Conservation (phyloP, 352 stramenopile species). For the Halophytophthora batemanensis region DNA sequence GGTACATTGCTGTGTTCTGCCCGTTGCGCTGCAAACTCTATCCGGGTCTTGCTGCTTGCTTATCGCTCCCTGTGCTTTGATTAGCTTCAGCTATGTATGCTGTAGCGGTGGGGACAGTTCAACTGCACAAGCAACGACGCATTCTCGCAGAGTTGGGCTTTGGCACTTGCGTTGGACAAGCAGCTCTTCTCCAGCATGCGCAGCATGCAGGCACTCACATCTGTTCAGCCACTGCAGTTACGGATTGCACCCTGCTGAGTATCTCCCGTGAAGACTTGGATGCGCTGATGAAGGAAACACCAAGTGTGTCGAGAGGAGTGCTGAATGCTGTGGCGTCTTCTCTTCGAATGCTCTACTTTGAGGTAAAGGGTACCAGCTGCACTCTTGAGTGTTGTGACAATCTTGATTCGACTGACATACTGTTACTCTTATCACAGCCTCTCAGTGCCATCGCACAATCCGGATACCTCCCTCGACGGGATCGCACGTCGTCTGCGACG, state of each 20-base stretch:
- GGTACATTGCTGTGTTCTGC: constrained; percentile 36
- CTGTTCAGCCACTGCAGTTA: constrained; percentile 62
- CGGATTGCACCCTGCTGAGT: constrained; percentile 68
- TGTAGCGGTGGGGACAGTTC: constrained; percentile 62
- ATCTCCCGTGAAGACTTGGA: constrained; percentile 70
- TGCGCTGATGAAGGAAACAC: constrained; percentile 67
- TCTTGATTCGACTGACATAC: not conserved
- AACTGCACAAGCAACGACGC: constrained; percentile 72
- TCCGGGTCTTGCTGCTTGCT: not conserved
- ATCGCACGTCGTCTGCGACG: constrained; percentile 36
- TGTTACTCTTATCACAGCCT: constrained; percentile 27
- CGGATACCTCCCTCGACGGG: constrained; percentile 54
- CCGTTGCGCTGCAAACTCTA: too few relatives aligned
- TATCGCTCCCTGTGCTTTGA: not conserved
- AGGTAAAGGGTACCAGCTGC: constrained; percentile 32
- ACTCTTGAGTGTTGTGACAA: not conserved
- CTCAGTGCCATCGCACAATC: constrained; percentile 63
- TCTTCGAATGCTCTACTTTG: constrained; percentile 73
- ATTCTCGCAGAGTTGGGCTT: constrained; percentile 65
- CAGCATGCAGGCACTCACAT: constrained; percentile 69
- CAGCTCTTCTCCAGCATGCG: constrained; percentile 61
- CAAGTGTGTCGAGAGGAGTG: constrained; percentile 69
- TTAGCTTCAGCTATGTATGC: constrained; percentile 79
- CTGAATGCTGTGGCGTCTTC: constrained; percentile 75
- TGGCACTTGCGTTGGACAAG: constrained; percentile 75